Conservation (phyloP, 1,284 basidiomycete genomes). For the Leccinum pallidistipes region DNA sequence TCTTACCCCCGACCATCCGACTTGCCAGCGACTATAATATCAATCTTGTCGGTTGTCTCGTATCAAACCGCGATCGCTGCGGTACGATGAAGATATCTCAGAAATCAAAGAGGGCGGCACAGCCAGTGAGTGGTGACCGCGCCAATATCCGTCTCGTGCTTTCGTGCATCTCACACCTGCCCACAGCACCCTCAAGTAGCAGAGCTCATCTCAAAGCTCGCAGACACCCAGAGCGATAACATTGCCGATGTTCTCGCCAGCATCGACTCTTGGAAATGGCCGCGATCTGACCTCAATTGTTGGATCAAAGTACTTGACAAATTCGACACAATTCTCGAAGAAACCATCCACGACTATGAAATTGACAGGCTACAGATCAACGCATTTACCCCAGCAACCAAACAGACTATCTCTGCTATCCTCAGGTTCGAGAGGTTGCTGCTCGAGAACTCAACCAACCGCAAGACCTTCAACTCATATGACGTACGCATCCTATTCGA, state of each 20-base stretch:
- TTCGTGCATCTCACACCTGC: constrained; percentile 24
- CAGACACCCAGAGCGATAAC: constrained; percentile 63
- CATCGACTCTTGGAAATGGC: constrained; percentile 89
- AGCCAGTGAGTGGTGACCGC: constrained; percentile 49
- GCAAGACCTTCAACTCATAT: constrained; percentile 96
- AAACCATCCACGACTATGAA: constrained; percentile 80
- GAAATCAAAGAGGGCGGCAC: constrained; percentile 73
- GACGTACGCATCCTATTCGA: constrained; percentile 65
- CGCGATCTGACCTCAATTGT: constrained; percentile 94
- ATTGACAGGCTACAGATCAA: constrained; percentile 82
- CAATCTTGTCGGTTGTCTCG: constrained; percentile 18
- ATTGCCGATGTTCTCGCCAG: constrained; percentile 61
- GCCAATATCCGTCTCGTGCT: constrained; percentile 26
- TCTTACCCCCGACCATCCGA: constrained; percentile 12
- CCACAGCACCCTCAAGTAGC: constrained; percentile 72
- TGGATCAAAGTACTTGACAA: constrained; percentile 97
- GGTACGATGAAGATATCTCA: constrained; percentile 78
- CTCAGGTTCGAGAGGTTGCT: constrained; percentile 88
- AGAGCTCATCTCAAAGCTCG: constrained; percentile 70
- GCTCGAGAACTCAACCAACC: constrained; percentile 96
- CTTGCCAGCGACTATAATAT: constrained; percentile 8
- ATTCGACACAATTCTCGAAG: constrained; percentile 88
- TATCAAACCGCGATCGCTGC: constrained; percentile 46
- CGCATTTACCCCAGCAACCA: constrained; percentile 76
- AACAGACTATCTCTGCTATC: constrained; percentile 79